A percentile compares a stretch with the other conserved stretches of the same genome.
phyloP scores from a whole-genome alignment of 768 basidiomycete genomes.

The Phallus indusiatus region DNA sequence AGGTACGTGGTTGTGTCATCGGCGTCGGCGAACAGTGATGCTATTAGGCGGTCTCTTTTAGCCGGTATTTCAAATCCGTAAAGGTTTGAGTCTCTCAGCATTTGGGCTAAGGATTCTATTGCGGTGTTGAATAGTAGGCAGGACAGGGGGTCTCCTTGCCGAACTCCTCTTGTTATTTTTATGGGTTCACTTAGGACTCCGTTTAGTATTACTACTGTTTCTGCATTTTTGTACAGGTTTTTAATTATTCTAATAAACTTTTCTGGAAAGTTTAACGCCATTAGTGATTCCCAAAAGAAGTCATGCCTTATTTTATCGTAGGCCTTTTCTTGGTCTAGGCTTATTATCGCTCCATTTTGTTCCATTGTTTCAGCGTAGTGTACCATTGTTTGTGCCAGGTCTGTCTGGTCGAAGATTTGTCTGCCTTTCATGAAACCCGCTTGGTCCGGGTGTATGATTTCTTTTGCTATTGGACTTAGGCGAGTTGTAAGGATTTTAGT shows the following conservation, averaged over 20 bases:
- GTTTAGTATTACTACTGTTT: conserved; percentile 26
- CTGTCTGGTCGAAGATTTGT: conserved; percentile 24
- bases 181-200: conserved; percentile 19
- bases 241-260: conserved; percentile 19
- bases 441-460: conserved; percentile 26
- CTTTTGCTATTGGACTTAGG: conserved; percentile 8
- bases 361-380: conserved; percentile 10
- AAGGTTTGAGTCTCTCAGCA: conserved; percentile 21
- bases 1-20: too few relatives aligned
- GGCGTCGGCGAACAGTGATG: too few relatives aligned
- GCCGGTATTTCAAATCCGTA: conserved; percentile 14
- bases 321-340: conserved; percentile 15
- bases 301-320: conserved; percentile 16
- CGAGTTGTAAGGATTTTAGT: conserved; percentile 18
- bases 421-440: conserved; percentile 29
- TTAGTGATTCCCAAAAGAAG: conserved; percentile 11
- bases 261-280: conserved; percentile 2
- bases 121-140: conserved; percentile 32
- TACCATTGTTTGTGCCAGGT: conserved; percentile 16
- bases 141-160: conserved; percentile 31
- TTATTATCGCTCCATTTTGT: conserved; percentile 10
- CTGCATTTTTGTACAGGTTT: conserved; percentile 22
- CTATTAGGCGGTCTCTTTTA: background rate
- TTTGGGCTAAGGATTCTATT: conserved; percentile 29
- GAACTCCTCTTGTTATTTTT: conserved; percentile 22